Evolutionary conservation across 2,329 filamentous ascomycete species (phyloP), one percentile per base, ranked within the genome.

Genomic region (Penicillium sp.): DNA sequence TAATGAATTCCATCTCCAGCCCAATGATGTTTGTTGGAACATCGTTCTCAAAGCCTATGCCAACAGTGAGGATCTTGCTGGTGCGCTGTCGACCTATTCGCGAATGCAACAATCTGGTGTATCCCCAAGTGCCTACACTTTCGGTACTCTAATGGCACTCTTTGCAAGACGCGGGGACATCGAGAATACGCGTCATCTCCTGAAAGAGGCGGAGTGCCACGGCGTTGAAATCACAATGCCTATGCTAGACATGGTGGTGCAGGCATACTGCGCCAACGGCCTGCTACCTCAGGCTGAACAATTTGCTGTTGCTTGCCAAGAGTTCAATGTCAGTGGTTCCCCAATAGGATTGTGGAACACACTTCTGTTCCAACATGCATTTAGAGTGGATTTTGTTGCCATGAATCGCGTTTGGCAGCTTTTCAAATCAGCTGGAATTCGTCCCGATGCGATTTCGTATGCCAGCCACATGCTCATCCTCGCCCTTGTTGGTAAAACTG

Each of bases 301-400:
- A 35, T 71, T 88, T 42, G 80, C 83, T 29, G 63, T 78, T 42
- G 77, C 78, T 39, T 76, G 82, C 29, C 72, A 83, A 24, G 66
- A 68, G 9, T 73, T 75, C 51, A 70, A 73, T 11, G 64, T 81
- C 1, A 63, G 74, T 13, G 76, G 81, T 1, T 72, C 76, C 1
- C 72, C 78, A 24, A 83, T 83, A 2, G 73, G 76, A 29, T 80
- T 89, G 61, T 96, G 88, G 87, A 95, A 96, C 62, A 76, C 81
- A 45, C 70, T 96, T 29, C 72, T 96, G 4, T 76, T 78, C 47
- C 80, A 85, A 51, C 78, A 89, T 64, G 87, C 86, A 5, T 71
- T 80, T 47, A 76, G 79, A 5, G 79, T 84, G 47, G 77, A 85
- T 51, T 59, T 83, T 27, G 63, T 72, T 24, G 73, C 73, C n/a